Evolutionary conservation across 345 rosid genomes (phyloP), one percentile per base, ranked within the genome.

Genomic region (Geranium rotundifolium): DNA sequence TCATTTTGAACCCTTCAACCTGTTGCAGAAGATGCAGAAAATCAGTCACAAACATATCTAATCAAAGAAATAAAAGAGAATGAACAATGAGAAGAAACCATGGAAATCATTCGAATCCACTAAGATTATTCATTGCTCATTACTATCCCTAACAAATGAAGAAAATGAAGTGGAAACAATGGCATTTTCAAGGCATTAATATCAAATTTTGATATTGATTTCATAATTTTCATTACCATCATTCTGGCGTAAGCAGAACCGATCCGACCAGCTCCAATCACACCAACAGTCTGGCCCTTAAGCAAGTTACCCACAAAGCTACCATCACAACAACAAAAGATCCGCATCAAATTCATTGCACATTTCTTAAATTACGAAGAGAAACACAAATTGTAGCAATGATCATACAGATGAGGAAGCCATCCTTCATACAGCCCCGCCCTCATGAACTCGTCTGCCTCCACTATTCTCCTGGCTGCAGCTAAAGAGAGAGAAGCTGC

Each of bases 1-100:
- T 90, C 99, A 93, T 93, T 79, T 93, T 90, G 81, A 92, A 92
- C 61, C 98, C 97, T 72, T 90, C 96, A 10, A 88, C 84, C 97
- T 93, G 73, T 71, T 58, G 63, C 50, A 71, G 18, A 46, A 46
- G 12, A 46, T 12, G 12, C 14, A 46, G 16, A 7, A 46, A 46
- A 23, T 27, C 3, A 55, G 23, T n/a, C 29, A 30, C 39, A 58
- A 23, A 6, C 15, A 34, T 34, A 4, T 5, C 10, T 8, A 34
- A 34, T 34, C 41, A 34, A 23, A 34, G 41, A 34, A 34, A 34
- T 0, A 8, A 34, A 34, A 34, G 41, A 34, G 6, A 34, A 34
- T 34, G 41, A 34, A 34, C 41, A 34, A 34, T 5, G 41, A 34
- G 41, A 23, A 4, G 41, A 34, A 34, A 34, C 41, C 10, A 34